Conservation (phyloP, 2,329 filamentous ascomycete species). For the Lasiodiplodia theobromae region DNA sequence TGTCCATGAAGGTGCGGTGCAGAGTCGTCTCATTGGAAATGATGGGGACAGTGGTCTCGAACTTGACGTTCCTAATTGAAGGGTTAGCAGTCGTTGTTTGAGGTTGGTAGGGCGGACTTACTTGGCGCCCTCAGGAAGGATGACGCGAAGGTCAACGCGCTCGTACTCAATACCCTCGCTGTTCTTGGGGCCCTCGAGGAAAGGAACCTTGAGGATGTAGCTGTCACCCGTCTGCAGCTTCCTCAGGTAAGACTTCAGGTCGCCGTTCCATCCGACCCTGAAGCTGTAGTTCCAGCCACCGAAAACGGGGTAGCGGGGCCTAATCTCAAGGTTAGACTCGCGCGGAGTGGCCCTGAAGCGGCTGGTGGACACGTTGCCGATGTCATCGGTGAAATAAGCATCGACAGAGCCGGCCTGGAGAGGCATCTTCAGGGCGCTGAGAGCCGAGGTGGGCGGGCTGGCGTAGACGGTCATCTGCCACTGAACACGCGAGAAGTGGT, state of each 20-base stretch:
- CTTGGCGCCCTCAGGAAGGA: conserved; percentile 90
- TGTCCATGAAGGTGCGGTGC: conserved; percentile 94
- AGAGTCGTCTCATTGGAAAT: conserved; percentile 66
- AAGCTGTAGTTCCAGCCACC: conserved; percentile 99
- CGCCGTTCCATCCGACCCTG: conserved; percentile 92
- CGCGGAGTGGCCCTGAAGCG: conserved; percentile 79
- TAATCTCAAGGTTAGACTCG: conserved; percentile 85
- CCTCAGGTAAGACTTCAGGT: conserved; percentile 79
- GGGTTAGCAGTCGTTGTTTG: neutral
- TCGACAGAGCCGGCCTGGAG: conserved; percentile 81
- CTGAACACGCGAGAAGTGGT: conserved; percentile 58
- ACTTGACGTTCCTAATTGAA: conserved; percentile 75
- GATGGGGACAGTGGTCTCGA: conserved; percentile 76
- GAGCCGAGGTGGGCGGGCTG: conserved; percentile 76
- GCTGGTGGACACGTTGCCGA: conserved; percentile 96
- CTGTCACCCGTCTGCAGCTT: conserved; percentile 67
- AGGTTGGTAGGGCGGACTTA: conserved; percentile 56
- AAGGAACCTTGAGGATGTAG: conserved; percentile 89
- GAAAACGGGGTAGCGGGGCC: conserved; percentile 94
- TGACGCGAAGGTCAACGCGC: conserved; percentile 77
- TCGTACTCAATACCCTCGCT: conserved; percentile 86
- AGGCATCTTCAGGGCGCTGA: conserved; percentile 83
- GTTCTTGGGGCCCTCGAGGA: conserved; percentile 90
- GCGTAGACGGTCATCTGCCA: conserved; percentile 67
- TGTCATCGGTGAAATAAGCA: conserved; percentile 93